These are phyloP conservation scores for Aspergillus ruber DNA, from an alignment of 2,329 filamentous ascomycete genomes.

Conservation along the genomic window DNA sequence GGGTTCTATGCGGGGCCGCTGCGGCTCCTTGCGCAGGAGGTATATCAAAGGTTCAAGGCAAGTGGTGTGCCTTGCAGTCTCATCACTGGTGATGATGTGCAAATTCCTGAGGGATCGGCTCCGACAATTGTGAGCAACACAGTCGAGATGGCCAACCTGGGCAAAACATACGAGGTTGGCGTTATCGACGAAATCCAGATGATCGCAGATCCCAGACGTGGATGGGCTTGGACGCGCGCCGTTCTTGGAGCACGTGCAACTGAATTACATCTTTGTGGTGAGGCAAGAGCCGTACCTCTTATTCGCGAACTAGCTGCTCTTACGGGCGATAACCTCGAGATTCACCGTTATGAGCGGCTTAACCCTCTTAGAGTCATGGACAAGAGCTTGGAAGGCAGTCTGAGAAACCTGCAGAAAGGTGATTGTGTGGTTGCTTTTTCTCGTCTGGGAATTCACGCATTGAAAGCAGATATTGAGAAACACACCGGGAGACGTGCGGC, in stretches of 20 bases:
- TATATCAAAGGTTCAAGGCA: constrained; percentile 79
- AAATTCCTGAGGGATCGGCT: constrained; percentile 55
- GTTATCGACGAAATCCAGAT: constrained; percentile 99
- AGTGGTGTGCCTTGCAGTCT: constrained; percentile 72
- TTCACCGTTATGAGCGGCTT: constrained; percentile 78
- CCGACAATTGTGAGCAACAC: constrained; percentile 71
- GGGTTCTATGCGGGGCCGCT: constrained; percentile 90
- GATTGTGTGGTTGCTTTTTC: constrained; percentile 88
- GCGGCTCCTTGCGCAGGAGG: constrained; percentile 82
- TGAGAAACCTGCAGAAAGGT: constrained; percentile 70
- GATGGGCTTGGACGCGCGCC: constrained; percentile 92
- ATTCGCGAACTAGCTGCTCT: constrained; percentile 70
- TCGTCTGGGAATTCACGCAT: constrained; percentile 68
- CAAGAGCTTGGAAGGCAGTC: constrained; percentile 56
- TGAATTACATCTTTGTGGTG: constrained; percentile 90
- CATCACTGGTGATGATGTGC: constrained; percentile 84
- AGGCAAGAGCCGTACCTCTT: constrained; percentile 72
- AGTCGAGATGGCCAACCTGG: constrained; percentile 75
- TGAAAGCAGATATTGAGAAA: constrained; percentile 72
- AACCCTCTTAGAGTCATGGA: constrained; percentile 66
- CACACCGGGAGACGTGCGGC: constrained; percentile 73
- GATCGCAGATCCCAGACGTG: constrained; percentile 72
- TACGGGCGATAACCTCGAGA: constrained; percentile 72
- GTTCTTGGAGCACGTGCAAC: constrained; percentile 78
- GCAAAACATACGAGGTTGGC: constrained; percentile 66